A percentile compares a stretch with the other conserved stretches of the same genome.
phyloP scores from a whole-genome alignment of 495 filamentous ascomycete species.

The Chaetomium fimeti region DNA sequence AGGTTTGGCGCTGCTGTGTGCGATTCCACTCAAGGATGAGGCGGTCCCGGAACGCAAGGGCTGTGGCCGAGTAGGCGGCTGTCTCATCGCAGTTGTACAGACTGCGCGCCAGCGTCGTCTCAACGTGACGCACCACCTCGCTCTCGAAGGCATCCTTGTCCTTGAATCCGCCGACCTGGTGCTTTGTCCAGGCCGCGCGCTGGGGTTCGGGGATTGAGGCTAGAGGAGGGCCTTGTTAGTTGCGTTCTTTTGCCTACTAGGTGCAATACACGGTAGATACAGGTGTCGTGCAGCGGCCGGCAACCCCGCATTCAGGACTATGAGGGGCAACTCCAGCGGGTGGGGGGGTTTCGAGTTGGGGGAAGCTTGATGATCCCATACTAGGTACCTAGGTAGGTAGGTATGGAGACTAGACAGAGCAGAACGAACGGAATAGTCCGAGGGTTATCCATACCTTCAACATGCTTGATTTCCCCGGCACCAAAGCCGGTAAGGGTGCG shows the following conservation, averaged over 20 bases:
- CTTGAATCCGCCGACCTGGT: conserved; percentile 66
- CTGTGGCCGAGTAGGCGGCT: conserved; percentile 87
- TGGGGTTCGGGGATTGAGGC: conserved; percentile 81
- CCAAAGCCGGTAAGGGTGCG: conserved; percentile 91
- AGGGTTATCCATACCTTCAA: conserved; percentile 62
- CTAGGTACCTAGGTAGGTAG: no score
- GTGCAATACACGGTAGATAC: no score
- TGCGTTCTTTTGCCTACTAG: neutral
- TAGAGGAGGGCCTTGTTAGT: conserved; percentile 31
- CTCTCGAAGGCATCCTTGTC: conserved; percentile 66
- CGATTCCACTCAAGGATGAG: conserved; percentile 95
- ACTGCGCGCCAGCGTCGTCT: conserved; percentile 92
- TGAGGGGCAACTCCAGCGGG: conserved; percentile 6
- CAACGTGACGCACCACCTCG: conserved; percentile 88
- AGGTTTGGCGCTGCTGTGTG: conserved; percentile 94
- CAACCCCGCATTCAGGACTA: neutral
- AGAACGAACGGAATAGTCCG: neutral
- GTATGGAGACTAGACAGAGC: neutral
- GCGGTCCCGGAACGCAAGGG: conserved; percentile 87
- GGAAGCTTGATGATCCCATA: neutral
- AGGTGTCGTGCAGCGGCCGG: neutral
- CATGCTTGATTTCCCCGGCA: conserved; percentile 82
- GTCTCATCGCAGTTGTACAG: conserved; percentile 97
- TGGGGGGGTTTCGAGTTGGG: neutral
- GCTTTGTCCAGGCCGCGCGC: conserved; percentile 83